phyloP scores from a whole-genome alignment of 176 grass and related monocot genomes.

The Microstegium vimineum region DNA sequence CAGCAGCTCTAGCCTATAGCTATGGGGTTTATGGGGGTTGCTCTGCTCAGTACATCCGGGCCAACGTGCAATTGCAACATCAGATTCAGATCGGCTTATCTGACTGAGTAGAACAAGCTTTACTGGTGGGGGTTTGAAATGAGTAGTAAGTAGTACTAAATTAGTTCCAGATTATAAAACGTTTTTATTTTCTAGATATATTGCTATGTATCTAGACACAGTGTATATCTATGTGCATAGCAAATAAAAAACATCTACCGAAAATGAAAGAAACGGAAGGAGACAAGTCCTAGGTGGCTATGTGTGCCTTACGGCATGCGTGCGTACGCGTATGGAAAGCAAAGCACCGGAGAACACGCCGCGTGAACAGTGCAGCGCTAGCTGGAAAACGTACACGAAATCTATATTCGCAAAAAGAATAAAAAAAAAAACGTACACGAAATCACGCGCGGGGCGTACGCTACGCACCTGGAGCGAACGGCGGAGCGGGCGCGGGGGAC shows the following conservation, averaged over 20 bases:
- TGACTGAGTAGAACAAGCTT: neutral
- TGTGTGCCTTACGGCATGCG: neutral
- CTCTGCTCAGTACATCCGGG: neutral
- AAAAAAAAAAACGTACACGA: slow-evolving; percentile 18
- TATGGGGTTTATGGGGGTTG: neutral
- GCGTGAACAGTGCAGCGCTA: neutral
- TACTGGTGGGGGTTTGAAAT: neutral
- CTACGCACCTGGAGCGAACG: slow-evolving; percentile 85
- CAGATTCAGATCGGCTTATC: neutral
- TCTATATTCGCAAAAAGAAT: too few species aligned
- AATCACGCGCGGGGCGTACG: neutral
- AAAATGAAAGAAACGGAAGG: too few species aligned
- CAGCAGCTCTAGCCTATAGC: neutral
- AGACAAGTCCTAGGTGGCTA: neutral
- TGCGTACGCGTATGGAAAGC: neutral
- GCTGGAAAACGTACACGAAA: slow-evolving; percentile 8
- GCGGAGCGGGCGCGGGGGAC: slow-evolving; percentile 87
- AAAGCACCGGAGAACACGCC: neutral
- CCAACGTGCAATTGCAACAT: neutral
- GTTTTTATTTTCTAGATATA: too few species aligned
- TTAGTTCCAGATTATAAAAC: too few species aligned
- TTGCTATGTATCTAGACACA: too few species aligned
- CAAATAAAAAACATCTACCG: too few species aligned
- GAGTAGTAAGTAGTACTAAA: too few species aligned
- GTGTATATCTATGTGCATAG: too few species aligned